A percentile compares a stretch with the other conserved stretches of the same genome.
phyloP scores from a whole-genome alignment of 2,329 filamentous ascomycete species.

The Stagonosporopsis tanaceti region DNA sequence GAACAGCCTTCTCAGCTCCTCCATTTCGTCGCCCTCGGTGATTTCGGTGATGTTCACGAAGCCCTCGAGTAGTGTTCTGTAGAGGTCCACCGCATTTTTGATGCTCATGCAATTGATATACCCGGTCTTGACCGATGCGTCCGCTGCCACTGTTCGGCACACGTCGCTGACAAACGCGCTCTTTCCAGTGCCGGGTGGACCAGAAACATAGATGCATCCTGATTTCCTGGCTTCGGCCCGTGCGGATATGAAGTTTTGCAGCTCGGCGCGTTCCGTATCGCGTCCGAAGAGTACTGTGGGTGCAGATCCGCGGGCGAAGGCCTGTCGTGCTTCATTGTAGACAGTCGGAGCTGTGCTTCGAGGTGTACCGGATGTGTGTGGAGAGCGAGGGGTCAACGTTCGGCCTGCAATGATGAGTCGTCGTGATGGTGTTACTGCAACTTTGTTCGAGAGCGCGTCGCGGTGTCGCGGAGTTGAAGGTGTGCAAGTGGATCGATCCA shows the following conservation, averaged over 20 bases:
- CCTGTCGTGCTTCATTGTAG: slow-evolving; percentile 85
- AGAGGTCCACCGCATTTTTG: slow-evolving; percentile 86
- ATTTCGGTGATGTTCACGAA: slow-evolving; percentile 68
- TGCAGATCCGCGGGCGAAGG: slow-evolving; percentile 82
- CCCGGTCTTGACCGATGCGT: slow-evolving; percentile 67
- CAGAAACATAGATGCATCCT: slow-evolving; percentile 93
- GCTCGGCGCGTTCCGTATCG: slow-evolving; percentile 71
- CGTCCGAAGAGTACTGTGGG: slow-evolving; percentile 80
- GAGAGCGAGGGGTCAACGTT: slow-evolving; percentile 79
- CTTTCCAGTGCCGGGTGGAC: slow-evolving; percentile 95
- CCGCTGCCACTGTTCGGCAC: slow-evolving; percentile 65
- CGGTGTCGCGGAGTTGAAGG: slow-evolving; percentile 80
- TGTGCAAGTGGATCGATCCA: slow-evolving; percentile 56
- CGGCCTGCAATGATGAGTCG: slow-evolving; percentile 79
- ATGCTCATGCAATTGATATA: slow-evolving; percentile 98
- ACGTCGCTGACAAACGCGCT: slow-evolving; percentile 90
- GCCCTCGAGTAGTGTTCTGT: slow-evolving; percentile 76
- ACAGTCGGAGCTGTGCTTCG: slow-evolving; percentile 72
- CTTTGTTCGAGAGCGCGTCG: slow-evolving; percentile 74
- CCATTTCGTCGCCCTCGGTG: slow-evolving; percentile 71
- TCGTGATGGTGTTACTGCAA: slow-evolving; percentile 82
- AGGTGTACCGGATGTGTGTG: slow-evolving; percentile 76
- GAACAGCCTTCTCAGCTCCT: slow-evolving; percentile 75
- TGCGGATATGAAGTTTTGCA: slow-evolving; percentile 73
- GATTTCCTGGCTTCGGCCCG: slow-evolving; percentile 67